A percentile compares a stretch with the other conserved stretches of the same genome.
Conservation (phyloP, 306 rosid species). For the Trifolium repens region DNA sequence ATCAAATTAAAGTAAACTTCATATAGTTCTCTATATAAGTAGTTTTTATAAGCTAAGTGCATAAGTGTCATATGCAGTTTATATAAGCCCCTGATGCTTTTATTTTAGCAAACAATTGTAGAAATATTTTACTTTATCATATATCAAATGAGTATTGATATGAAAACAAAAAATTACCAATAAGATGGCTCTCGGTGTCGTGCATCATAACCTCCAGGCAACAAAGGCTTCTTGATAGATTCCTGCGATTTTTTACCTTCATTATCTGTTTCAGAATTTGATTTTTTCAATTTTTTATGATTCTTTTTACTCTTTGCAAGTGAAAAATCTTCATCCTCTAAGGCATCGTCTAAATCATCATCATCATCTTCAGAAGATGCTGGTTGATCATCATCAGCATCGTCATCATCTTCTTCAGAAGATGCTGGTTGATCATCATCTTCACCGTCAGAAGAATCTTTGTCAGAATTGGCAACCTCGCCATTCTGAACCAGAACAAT, state of each 20-base stretch:
- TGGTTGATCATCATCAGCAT: constrained; percentile 46
- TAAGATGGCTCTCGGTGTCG: constrained; percentile 83
- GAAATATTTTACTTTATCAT: background rate
- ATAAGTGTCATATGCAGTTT: constrained; percentile 1
- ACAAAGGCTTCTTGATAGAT: constrained; percentile 50
- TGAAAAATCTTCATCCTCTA: constrained; percentile 56
- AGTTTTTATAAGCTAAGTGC: background rate
- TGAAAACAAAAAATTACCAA: constrained; percentile 60
- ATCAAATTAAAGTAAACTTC: background rate
- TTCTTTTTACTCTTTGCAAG: constrained; percentile 50
- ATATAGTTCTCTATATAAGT: background rate
- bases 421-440: constrained; percentile 53
- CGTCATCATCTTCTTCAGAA: constrained; percentile 50
- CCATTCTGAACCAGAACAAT: constrained; percentile 35
- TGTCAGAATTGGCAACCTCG: constrained; percentile 49
- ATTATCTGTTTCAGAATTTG: constrained; percentile 40
- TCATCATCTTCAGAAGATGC: constrained; percentile 57
- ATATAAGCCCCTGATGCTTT: constrained; percentile 2
- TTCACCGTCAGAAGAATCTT: constrained; percentile 68
- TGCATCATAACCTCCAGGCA: constrained; percentile 90
- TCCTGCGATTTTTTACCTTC: constrained; percentile 45
- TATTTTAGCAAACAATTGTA: constrained; percentile 15
- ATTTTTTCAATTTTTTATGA: constrained; percentile 41
- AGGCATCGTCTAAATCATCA: constrained; percentile 62
- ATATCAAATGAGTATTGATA: background rate